Base-by-base conservation (phyloP, 1,139 yeast species). In the Ogataea hybrid region DNA sequence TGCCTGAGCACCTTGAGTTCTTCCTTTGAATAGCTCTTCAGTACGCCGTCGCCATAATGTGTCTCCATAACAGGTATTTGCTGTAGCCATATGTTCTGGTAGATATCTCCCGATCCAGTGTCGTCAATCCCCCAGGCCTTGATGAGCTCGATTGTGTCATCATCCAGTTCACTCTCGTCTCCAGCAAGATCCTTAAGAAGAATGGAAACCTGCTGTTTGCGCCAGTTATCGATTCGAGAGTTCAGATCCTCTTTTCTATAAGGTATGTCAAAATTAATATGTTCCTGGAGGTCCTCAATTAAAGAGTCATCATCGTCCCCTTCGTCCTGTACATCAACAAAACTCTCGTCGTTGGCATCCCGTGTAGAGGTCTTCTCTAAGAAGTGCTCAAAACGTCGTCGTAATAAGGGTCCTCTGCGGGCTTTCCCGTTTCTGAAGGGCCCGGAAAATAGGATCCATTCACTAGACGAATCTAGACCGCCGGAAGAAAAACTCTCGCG, bases 91-190 rank as follows among this genome's bases (percentile, higher is more conserved):
- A 27, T 14, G 22, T 15, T 15, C 10, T 32, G 35, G 16, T 28
- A 23, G 12, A 35, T 12, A 6, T 27, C 20, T 12, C 28, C 28
- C 14, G 32, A 18, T n/a, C 11, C 28, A 4, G 44, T 21, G 32
- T 54, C 52, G 17, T 57, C 61, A 18, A 58, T 53, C 2, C 61
- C 62, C 62, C 63, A 57, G 9, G 57, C 47, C 38, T 50, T 49
- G 34, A 57, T 49, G 14, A 56, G 44, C 9, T 56, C 61, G 3
- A 44, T 7, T 4, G 56, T 53, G 4, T 53, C 57, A n/a, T 31
- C 28, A 25, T 49, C 52, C 16, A 46, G 20, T 6, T 44, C 37
- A 5, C n/a, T 16, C 11, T 35, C 37, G 17, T 42, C 40, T 20
- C 39, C 22, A 5, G 51, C 35, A 4, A 54, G 14, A 12, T 56